Percentiles rank a stretch among this genome's conserved stretches.
Evolutionary conservation across 805 yeast genomes (phyloP).

Genomic region (Pichia scutulata): DNA sequence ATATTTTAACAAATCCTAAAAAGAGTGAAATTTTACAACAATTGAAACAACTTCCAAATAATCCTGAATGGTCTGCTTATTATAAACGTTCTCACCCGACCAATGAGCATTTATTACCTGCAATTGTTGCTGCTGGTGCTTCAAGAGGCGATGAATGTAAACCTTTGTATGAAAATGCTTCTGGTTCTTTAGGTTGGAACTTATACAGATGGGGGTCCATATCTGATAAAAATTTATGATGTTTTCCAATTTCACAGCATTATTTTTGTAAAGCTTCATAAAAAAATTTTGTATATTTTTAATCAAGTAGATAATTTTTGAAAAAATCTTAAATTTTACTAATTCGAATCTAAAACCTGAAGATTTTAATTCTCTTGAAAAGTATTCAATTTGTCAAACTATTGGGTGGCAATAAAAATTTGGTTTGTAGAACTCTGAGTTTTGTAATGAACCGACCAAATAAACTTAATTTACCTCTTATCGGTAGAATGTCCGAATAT

Average conservation of each 20-base stretch:
- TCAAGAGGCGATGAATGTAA: slow-evolving; percentile 36
- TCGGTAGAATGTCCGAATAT: neutral
- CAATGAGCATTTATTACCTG: slow-evolving; percentile 62
- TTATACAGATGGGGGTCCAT: slow-evolving; percentile 38
- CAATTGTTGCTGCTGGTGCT: slow-evolving; percentile 54
- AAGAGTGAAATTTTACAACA: slow-evolving; percentile 28
- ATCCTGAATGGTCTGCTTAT: slow-evolving; percentile 25
- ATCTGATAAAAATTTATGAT: neutral
- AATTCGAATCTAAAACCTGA: too few relatives aligned
- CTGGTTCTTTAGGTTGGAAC: slow-evolving; percentile 61
- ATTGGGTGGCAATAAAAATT: too few relatives aligned
- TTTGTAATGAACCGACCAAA: too few relatives aligned
- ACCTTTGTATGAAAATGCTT: slow-evolving; percentile 39
- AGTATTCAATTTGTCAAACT: too few relatives aligned
- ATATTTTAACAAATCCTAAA: slow-evolving; percentile 27
- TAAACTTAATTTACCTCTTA: too few relatives aligned
- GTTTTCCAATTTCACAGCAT: too few relatives aligned
- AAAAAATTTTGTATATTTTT: too few relatives aligned
- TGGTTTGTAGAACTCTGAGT: too few relatives aligned
- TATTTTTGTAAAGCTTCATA: too few relatives aligned
- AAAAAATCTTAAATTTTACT: too few relatives aligned
- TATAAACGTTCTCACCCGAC: slow-evolving; percentile 60
- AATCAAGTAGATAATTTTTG: too few relatives aligned
- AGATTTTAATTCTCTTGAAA: too few relatives aligned
- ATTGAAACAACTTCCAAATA: slow-evolving; percentile 29